Base-by-base conservation (phyloP, 805 yeast species). In the Alloascoidea africana region DNA sequence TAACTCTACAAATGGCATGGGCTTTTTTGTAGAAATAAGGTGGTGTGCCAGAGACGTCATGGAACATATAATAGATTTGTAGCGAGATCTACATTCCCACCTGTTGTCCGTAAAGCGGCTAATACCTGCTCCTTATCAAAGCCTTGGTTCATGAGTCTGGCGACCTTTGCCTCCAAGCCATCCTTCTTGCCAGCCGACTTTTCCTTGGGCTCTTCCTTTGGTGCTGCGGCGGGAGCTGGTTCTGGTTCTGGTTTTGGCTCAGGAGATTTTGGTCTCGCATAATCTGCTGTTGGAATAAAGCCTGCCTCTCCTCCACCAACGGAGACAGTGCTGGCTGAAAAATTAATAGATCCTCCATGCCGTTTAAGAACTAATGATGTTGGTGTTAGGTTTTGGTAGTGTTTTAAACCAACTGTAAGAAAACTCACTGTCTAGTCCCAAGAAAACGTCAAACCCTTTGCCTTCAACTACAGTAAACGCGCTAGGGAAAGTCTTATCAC, bases 21-120 rank as follows among this genome's bases (percentile, higher is more conserved):
- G n/a, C n/a, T n/a, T n/a, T n/a, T n/a, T n/a, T n/a, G n/a, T n/a
- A n/a, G n/a, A n/a, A n/a, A n/a, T n/a, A n/a, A n/a, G n/a, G n/a
- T n/a, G n/a, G n/a, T n/a, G n/a, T n/a, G n/a, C n/a, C n/a, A n/a
- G n/a, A n/a, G n/a, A n/a, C n/a, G n/a, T n/a, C n/a, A n/a, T n/a
- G n/a, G n/a, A n/a, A n/a, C n/a, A n/a, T n/a, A 85, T 36, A 86
- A 59, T 35, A 81, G 48, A 1, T 93, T 73, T 1, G 96, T 96
- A 0, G 97, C 97, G 43, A 76, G 45, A 38, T 87, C 97, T 0
- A 80, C 71, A 50, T 87, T 81, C 5, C 95, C 95, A 17, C 67
- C 63, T 2, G 93, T 70, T 41, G 63, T 67, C 17, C 63, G 59
- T 38, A 87, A 59, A 0, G 96, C 95, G 2, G 55, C 48, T 2